Base-by-base conservation (phyloP, 352 stramenopile species). In the Globisporangium rhizosaccharum region DNA sequence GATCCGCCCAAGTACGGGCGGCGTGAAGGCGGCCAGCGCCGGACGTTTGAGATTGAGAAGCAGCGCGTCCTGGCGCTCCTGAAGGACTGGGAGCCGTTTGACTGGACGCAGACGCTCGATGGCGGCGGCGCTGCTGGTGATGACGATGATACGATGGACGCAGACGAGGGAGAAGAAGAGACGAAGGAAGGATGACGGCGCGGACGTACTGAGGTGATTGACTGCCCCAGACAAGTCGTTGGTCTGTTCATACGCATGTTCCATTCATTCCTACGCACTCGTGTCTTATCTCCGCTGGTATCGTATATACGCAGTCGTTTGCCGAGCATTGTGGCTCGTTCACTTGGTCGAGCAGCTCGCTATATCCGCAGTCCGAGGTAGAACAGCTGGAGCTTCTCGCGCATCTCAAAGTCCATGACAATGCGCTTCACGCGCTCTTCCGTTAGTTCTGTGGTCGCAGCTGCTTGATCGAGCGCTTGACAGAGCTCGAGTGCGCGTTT, bases 81-180 rank as follows among this genome's bases (percentile, higher is more conserved):
- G 3, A 76, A 79, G 46, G 59, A 80, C 54, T 94, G 84, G 84
- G 66, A 84, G 51, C 44, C 59, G 2, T 92, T 88, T 48, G 81
- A 92, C 59, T 92, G 82, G 84, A 92, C 84, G 0, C 74, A 79
- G 63, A 55, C 78, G 28, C 77, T 90, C 45, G 82, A 88, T 25
- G 82, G 78, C n/a, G 79, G 78, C n/a, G 48, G 48, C 1, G 55
- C 23, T n/a, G 5, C 18, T 4, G 10, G 23, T 11, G 20, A 33
- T n/a, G 41, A 36, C 11, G 23, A 3, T 12, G 48, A 2, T 8
- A 20, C 44, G 44, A 48, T 14, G 44, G 48, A 51, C 46, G 23
- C 6, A 5, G 26, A 17, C 25, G 48, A 53, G 25, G n/a, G 47
- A 36, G 33, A 39, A 5, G 33, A 39, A 10, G 33, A 10, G 33